Evolutionary conservation across 164 flowering plant species (phyloP), one percentile per base, ranked within the genome.

Genomic region (Akebia trifoliata): DNA sequence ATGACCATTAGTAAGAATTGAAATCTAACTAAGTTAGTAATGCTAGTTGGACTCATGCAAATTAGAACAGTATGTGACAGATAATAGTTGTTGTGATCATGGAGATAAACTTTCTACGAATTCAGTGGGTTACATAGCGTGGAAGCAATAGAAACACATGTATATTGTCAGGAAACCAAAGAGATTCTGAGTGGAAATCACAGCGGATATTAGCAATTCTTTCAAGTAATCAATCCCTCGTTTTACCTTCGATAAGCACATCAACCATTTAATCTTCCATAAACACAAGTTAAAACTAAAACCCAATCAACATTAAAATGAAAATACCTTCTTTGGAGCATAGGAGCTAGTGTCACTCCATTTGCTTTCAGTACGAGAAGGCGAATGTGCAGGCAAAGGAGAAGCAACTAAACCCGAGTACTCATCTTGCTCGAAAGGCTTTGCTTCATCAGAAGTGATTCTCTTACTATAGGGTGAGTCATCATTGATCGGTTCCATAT

Each of bases 281-380:
- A n/a, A 50, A 18, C 9, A 30, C 11, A 8, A 20, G 9, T 18
- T 1, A 29, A 18, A 20, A 5, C 2, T 6, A 32, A 31, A 51
- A 6, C 4, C 0, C n/a, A 47, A 35, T 17, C 21, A 43, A 57
- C 15, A 40, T 30, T n/a, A n/a, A 54, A 10, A 51, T n/a, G 52
- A 21, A 56, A 50, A 40, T 83, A 90, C 97, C 94, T 86, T 90
- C 72, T 81, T 90, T 28, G 73, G 69, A 11, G 79, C 79, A 62
- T 78, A 87, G n/a, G 78, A 63, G 29, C 67, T 74, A 34, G 83
- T 83, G 67, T 90, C 97, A 56, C 74, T 72, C 97, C 97, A 90
- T 69, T 74, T 78, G 54, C 59, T 56, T 31, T 87, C 83, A 35
- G 54, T 53, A 57, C 32, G 70, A 35, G 77, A 74, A 21, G 74